Evolutionary conservation across 495 filamentous ascomycete species (phyloP), one percentile per base, ranked within the genome.

Genomic region (Eremomyces bilateralis): DNA sequence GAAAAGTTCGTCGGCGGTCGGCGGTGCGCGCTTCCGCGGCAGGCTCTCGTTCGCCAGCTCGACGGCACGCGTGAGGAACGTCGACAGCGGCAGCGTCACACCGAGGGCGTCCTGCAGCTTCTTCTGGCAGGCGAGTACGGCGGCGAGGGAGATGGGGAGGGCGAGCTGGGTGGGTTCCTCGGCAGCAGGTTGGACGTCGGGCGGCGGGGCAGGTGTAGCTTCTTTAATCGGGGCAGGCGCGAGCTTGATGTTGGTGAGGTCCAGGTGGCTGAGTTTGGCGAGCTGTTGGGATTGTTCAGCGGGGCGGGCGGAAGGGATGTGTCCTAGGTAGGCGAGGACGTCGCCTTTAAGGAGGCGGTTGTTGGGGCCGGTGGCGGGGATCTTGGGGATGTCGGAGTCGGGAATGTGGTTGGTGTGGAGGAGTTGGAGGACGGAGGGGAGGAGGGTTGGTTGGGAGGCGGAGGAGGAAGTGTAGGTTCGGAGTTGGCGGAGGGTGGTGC

Each of bases 301-400:
- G 4, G 82, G 73, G 45, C 77, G 77, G 16, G 67, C 58, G 27
- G 69, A 53, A 29, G 72, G 54, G 45, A 93, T 77, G 36, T 57
- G 57, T 33, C 90, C 88, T 11, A 95, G 58, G 51, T 85, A 88
- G 20, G 82, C 82, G 29, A 97, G 69, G 5, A 97, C 80, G 51
- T 97, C 88, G 31, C 88, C 88, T 59, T 97, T 97, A 21, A 97
- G 64, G 28, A 97, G 61, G 31, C 90, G 74, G 31, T 84, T 83
- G 52, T 73, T 77, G 21, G 88, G 88, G 12, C 88, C 88, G 19
- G 75, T 84, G 6, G 80, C 72, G 15, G 70, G 76, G 50, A 97
- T 94, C 47, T 76, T 72, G 52, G 73, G 63, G 20, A 76, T 56
- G 40, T 76, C 78, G 17, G 71, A 71, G 32, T 69, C 62, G 29